These are phyloP conservation scores for Pterula multifida DNA, from an alignment of 1,284 basidiomycete genomes.

Conservation along the genomic window DNA sequence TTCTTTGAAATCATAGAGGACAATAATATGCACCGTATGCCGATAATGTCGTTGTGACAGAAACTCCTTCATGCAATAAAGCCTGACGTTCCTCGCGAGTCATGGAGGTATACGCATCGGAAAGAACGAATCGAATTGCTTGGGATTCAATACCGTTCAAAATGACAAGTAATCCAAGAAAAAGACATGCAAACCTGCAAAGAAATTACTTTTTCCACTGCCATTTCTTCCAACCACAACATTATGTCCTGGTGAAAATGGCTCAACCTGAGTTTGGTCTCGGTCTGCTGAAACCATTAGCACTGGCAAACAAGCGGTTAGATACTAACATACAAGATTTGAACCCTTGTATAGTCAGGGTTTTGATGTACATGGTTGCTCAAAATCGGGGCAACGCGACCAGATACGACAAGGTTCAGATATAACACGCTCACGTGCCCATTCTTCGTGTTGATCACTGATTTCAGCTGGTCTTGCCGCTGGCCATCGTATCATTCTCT, in stretches of 20 bases:
- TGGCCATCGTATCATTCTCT: too few relatives aligned
- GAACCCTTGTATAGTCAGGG: conserved; percentile 91
- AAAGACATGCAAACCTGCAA: conserved; percentile 55
- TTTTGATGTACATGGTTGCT: conserved; percentile 71
- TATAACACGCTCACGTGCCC: not conserved
- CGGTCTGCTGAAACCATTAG: conserved; percentile 41
- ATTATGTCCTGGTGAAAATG: conserved; percentile 79
- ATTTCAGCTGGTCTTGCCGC: too few relatives aligned
- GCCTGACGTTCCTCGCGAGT: conserved; percentile 87
- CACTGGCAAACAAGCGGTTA: too few relatives aligned
- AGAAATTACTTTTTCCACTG: conserved; percentile 95
- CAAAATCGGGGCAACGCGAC: not conserved
- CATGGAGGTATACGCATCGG: conserved; percentile 96
- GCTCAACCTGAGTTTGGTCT: conserved; percentile 75
- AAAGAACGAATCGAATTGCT: conserved; percentile 96
- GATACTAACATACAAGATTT: conserved; percentile 66
- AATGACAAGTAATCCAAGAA: not conserved
- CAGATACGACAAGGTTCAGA: not conserved
- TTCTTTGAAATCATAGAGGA: not conserved
- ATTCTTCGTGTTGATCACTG: too few relatives aligned
- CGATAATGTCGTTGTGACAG: conserved; percentile 80
- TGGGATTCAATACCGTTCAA: not conserved
- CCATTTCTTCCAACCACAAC: conserved; percentile 94
- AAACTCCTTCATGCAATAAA: conserved; percentile 88
- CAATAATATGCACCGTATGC: conserved; percentile 63